phyloP scores from a whole-genome alignment of 768 basidiomycete species.

The Lentinula lateritia region DNA sequence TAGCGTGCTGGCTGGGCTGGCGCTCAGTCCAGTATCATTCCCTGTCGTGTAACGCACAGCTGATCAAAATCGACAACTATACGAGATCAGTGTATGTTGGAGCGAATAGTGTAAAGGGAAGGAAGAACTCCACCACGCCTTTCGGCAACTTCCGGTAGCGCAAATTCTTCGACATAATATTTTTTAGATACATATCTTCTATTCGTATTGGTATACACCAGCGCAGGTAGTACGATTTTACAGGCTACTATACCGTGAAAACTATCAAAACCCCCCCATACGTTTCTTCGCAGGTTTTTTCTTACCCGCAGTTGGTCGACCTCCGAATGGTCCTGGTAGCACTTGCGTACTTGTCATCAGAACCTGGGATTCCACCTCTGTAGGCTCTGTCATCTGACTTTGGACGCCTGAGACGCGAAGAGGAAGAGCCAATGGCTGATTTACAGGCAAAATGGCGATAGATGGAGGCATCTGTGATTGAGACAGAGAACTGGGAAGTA shows the following conservation, averaged over 20 bases:
- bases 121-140: background rate
- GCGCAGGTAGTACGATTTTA: too few species aligned
- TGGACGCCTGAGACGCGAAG: background rate
- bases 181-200: too few species aligned
- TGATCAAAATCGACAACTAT: constrained; percentile 8
- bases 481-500: background rate
- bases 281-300: constrained; percentile 70
- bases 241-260: background rate
- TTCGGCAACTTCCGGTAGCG: background rate
- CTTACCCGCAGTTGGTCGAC: constrained; percentile 33
- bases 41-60: constrained; percentile 40
- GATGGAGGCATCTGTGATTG: background rate
- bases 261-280: constrained; percentile 60
- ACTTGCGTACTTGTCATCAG: constrained; percentile 62
- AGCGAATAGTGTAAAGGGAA: constrained; percentile 5
- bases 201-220: too few species aligned
- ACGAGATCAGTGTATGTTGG: constrained; percentile 3
- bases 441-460: background rate
- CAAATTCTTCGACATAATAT: too few species aligned
- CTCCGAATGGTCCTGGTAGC: constrained; percentile 67
- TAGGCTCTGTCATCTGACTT: constrained; percentile 4
- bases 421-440: background rate
- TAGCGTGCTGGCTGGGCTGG: constrained; percentile 58
- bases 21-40: constrained; percentile 72
- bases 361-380: constrained; percentile 28